Base-by-base conservation (phyloP, 257 asterid genomes). In the Leonotis leonurus region DNA sequence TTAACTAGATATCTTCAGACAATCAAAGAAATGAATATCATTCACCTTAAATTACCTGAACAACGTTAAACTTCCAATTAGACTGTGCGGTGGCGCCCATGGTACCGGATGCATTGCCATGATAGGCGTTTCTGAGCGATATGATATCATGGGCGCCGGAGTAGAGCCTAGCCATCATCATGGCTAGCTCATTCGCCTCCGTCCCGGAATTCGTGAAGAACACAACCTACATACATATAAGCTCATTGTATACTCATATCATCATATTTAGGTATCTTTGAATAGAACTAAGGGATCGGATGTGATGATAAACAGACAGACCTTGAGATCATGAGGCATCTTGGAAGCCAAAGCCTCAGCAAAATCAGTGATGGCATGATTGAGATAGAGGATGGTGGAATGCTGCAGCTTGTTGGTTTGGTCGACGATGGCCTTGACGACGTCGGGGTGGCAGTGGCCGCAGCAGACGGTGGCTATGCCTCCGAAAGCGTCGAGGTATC, bases 401-500 rank as follows among this genome's bases (percentile, higher is more conserved):
- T 87, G 95, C 32, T 87, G 95, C 13, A 87, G 65, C 20, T 52
- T 64, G 9, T 79, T 68, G 12, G 81, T 83, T 70, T 87, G 94
- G 3, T 78, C 52, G 2, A 82, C 75, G 44, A 87, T 81, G 41
- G 95, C 88, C 50, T 77, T 67, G 1, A 85, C 87, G 4, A 87
- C 85, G 12, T 87, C 87, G 60, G 95, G 95, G 75, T 87, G 94
- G 61, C 95, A 87, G 55, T 87, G 95, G 13, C 95, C 95, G 75
- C 94, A 85, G 16, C 76, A 68, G 17, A 87, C 90, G 1, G 95
- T 87, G 27, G 90, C 95, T 17, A 87, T 87, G 45, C 95, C 90
- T 1, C 87, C 94, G 40, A 87, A 87, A 0, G 83, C 82, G 26
- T 87, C 94, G 0, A 87, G 80, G 58, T 80, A 87, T 72, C 94